These are phyloP conservation scores for Thelephora ganbajun DNA, from an alignment of 768 basidiomycete species.

Conservation along the genomic window DNA sequence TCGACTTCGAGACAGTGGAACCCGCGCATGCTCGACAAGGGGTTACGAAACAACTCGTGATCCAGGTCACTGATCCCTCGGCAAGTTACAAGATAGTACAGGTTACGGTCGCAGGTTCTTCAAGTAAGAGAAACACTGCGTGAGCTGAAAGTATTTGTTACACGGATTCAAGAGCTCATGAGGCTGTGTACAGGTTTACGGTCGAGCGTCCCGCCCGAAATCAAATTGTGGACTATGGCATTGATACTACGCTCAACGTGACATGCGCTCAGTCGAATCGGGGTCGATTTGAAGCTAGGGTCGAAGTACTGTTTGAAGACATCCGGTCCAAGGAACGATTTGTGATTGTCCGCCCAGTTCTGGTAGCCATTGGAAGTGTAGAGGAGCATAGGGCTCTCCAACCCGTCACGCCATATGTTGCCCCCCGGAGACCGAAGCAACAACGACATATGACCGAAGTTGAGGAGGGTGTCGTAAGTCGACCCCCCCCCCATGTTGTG, in stretches of 20 bases:
- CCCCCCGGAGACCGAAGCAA: conserved; percentile 20
- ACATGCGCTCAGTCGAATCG: conserved; percentile 16
- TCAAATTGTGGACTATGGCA: background rate
- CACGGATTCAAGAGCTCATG: background rate
- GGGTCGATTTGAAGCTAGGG: conserved; percentile 38
- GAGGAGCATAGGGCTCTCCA: conserved; percentile 30
- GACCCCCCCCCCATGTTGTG: conserved; percentile 1
- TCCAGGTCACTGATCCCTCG: conserved; percentile 7
- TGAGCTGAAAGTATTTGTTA: background rate
- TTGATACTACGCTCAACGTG: conserved; percentile 13
- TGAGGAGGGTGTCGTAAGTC: conserved; percentile 9
- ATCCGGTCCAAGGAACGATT: conserved; percentile 27
- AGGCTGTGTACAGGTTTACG: background rate
- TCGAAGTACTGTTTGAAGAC: conserved; percentile 41
- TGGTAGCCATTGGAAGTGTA: conserved; percentile 30
- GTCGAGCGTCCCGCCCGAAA: background rate
- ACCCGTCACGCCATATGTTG: conserved; percentile 30
- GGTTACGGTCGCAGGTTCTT: background rate
- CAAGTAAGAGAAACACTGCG: conserved; percentile 2
- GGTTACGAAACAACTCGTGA: conserved; percentile 3
- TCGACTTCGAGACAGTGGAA: conserved; percentile 42
- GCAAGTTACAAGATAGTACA: conserved; percentile 6
- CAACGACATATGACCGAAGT: conserved; percentile 4
- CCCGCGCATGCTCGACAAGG: conserved; percentile 14
- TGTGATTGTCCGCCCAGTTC: conserved; percentile 31